phyloP scores from a whole-genome alignment of 2,329 filamentous ascomycete species.

The Pseudopithomyces maydicus region DNA sequence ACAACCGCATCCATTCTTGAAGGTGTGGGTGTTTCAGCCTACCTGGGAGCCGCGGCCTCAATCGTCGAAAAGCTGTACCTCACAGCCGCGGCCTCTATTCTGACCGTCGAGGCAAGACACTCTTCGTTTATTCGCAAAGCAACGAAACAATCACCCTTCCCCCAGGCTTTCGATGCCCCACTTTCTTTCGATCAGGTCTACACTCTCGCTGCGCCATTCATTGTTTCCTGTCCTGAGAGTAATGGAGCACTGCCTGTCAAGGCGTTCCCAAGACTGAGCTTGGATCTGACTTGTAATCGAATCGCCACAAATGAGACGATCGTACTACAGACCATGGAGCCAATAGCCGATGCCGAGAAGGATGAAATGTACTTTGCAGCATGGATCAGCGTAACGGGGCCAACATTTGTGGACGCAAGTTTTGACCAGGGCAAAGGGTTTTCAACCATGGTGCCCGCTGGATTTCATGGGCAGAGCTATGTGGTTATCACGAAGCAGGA shows the following conservation, averaged over 20 bases:
- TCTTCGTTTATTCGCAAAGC: conserved; percentile 63
- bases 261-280: conserved; percentile 59
- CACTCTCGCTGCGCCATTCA: conserved; percentile 68
- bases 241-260: conserved; percentile 64
- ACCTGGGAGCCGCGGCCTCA: conserved; percentile 65
- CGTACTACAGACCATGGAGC: conserved; percentile 26
- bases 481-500: conserved; percentile 48
- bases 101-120: conserved; percentile 69
- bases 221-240: conserved; percentile 60
- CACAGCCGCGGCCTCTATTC: conserved; percentile 65
- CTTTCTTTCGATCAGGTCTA: conserved; percentile 64
- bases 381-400: conserved; percentile 47
- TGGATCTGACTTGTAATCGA: conserved; percentile 15
- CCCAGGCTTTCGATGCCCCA: conserved; percentile 65
- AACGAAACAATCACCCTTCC: conserved; percentile 57
- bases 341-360: conserved; percentile 22
- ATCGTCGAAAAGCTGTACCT: conserved; percentile 64
- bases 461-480: conserved; percentile 47
- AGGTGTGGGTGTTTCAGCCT: conserved; percentile 62
- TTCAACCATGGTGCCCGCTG: conserved; percentile 33
- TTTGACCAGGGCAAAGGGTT: conserved; percentile 24
- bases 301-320: conserved; percentile 20
- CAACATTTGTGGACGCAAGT: conserved; percentile 34
- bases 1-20: conserved; percentile 60
- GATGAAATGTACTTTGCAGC: conserved; percentile 38